Conservation (phyloP, 345 rosid species). For the Dipteronia sinensis region DNA sequence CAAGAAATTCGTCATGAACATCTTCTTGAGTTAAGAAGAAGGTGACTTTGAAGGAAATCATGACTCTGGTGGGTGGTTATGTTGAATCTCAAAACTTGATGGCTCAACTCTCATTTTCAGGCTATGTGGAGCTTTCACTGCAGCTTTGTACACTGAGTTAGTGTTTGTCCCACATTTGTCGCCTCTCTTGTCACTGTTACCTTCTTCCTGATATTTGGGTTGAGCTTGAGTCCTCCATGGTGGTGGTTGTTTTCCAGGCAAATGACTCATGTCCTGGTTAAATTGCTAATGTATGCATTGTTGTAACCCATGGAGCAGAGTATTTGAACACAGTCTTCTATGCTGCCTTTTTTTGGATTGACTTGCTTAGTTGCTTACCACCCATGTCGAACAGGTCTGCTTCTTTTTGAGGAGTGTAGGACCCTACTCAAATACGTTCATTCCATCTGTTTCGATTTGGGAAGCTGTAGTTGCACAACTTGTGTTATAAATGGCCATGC, state of each 20-base stretch:
- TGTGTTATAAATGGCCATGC: no score
- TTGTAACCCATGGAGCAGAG: no score
- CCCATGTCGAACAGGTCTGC: no score
- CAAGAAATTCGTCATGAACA: conserved; percentile 13
- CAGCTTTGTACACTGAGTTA: conserved; percentile 42
- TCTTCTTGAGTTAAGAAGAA: conserved; percentile 29
- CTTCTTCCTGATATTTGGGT: conserved; percentile 42
- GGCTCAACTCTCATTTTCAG: conserved; percentile 45
- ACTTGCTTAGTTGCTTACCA: no score
- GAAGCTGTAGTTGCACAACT: conserved; percentile 38
- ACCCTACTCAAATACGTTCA: conserved; percentile 43
- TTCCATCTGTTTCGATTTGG: conserved; percentile 45
- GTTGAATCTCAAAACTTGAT: conserved; percentile 43
- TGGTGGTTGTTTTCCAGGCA: conserved; percentile 30
- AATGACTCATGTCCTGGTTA: conserved; percentile 25
- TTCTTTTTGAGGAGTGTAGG: neutral
- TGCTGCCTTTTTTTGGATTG: no score
- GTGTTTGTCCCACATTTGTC: conserved; percentile 48
- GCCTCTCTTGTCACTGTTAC: conserved; percentile 46
- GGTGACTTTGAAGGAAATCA: conserved; percentile 43
- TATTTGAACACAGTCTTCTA: no score
- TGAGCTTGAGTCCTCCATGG: conserved; percentile 31
- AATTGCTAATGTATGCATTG: neutral
- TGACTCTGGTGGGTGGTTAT: conserved; percentile 17
- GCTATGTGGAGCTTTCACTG: conserved; percentile 39